A percentile compares a stretch with the other conserved stretches of the same genome.
phyloP scores from a whole-genome alignment of 208 protist genomes.

The Crithidia mellificae region DNA sequence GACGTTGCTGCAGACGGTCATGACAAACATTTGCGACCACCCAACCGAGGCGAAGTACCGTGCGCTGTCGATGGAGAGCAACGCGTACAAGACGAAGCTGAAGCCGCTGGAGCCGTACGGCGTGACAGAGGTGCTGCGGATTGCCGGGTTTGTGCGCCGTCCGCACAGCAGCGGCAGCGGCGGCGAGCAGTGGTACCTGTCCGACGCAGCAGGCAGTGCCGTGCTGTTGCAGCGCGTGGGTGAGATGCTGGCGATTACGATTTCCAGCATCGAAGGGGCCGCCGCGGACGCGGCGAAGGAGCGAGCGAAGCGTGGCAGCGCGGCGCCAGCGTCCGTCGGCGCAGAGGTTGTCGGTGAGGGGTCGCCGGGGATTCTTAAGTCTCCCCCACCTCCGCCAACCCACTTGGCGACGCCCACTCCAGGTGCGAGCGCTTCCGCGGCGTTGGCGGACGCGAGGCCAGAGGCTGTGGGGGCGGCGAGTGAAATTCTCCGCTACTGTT shows the following conservation, averaged over 20 bases:
- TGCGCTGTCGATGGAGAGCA: conserved; percentile 54
- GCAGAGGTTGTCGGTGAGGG: background rate
- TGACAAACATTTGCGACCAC: conserved; percentile 60
- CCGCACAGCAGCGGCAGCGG: conserved; percentile 40
- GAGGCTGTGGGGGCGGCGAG: background rate
- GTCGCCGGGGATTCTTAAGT: no score
- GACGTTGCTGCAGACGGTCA: conserved; percentile 41
- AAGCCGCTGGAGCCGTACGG: conserved; percentile 67
- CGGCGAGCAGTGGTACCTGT: conserved; percentile 62
- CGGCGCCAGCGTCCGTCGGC: no score
- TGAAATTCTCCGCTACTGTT: conserved; percentile 26
- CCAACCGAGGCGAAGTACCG: conserved; percentile 62
- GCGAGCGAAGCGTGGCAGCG: background rate
- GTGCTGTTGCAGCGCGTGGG: conserved; percentile 51
- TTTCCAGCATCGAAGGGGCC: conserved; percentile 39
- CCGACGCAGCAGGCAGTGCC: conserved; percentile 52
- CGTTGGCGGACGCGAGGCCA: no score
- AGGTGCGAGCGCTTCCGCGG: no score
- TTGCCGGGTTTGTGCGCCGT: conserved; percentile 62
- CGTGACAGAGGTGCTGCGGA: conserved; percentile 49
- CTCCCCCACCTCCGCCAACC: background rate
- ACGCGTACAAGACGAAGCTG: conserved; percentile 64
- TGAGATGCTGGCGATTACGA: conserved; percentile 41
- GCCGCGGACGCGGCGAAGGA: conserved; percentile 29
- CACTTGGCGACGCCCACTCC: no score